Evolutionary conservation across 169 alveolate species (phyloP).

Genomic region (Plasmodium reichenowi): DNA sequence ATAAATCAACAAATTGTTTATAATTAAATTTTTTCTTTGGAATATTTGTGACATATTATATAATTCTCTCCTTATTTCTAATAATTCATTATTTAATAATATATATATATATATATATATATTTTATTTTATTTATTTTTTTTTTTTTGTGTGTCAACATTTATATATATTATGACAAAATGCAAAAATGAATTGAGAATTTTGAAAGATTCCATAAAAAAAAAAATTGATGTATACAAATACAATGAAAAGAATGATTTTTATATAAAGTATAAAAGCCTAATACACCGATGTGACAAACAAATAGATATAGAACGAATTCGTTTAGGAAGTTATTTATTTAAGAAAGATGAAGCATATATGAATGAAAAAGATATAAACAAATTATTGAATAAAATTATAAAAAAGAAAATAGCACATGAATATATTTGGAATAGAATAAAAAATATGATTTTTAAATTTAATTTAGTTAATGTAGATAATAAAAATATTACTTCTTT

Average conservation of each 20-base stretch:
- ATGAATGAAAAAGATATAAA: slow-evolving; percentile 51
- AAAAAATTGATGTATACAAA: not conserved
- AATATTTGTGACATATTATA: no score
- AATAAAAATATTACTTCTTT: not conserved
- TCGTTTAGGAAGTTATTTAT: slow-evolving; percentile 14
- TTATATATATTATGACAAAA: not conserved
- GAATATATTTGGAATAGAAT: slow-evolving; percentile 45
- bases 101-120: not conserved
- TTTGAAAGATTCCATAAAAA: slow-evolving; percentile 5
- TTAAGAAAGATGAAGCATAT: slow-evolving; percentile 25
- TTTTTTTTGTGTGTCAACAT: not conserved
- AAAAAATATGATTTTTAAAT: slow-evolving; percentile 20
- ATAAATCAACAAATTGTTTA: no score
- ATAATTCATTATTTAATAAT: not conserved
- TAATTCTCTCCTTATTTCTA: no score
- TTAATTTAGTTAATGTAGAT: slow-evolving; percentile 6
- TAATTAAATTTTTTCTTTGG: no score
- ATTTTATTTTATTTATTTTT: not conserved
- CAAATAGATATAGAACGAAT: slow-evolving; percentile 35
- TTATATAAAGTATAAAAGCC: slow-evolving; percentile 5
- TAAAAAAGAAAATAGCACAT: slow-evolving; percentile 53
- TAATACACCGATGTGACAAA: slow-evolving; percentile 12
- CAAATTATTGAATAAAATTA: slow-evolving; percentile 44
- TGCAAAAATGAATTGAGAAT: not conserved
- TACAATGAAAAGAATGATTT: not conserved